Evolutionary conservation across 257 asterid genomes (phyloP).

Genomic region (Solanum lignicaule): DNA sequence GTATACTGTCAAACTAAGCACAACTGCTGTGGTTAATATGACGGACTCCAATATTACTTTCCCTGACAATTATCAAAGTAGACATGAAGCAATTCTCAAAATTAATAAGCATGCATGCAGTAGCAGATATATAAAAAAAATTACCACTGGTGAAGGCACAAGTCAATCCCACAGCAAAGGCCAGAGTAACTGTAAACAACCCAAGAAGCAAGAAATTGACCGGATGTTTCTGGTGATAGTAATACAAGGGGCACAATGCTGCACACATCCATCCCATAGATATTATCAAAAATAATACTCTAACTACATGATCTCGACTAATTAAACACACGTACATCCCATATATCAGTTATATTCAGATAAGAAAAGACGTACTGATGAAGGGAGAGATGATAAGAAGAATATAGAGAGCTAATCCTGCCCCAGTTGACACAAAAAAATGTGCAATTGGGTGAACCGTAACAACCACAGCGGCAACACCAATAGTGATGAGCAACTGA

Average conservation of each 20-base stretch:
- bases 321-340: too few species aligned
- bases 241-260: conserved; percentile 62
- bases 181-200: conserved; percentile 53
- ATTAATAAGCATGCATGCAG: too few species aligned
- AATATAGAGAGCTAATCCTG: conserved; percentile 21
- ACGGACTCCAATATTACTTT: conserved; percentile 37
- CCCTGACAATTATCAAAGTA: conserved; percentile 11
- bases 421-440: conserved; percentile 27
- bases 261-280: conserved; percentile 1
- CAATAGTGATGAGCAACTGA: conserved; percentile 40
- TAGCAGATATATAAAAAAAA: not conserved
- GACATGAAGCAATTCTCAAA: too few species aligned
- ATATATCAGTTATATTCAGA: too few species aligned
- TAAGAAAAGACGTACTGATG: conserved; percentile 9
- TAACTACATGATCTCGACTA: too few species aligned
- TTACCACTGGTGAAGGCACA: conserved; percentile 69
- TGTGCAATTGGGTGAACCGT: conserved; percentile 19
- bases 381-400: conserved; percentile 19
- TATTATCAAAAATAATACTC: too few species aligned
- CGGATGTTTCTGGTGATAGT: conserved; percentile 72
- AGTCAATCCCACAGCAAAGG: conserved; percentile 67
- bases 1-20: conserved; percentile 43
- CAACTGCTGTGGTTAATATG: conserved; percentile 36
- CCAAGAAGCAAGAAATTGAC: conserved; percentile 70
- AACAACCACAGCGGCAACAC: conserved; percentile 32